Conservation (phyloP, 495 filamentous ascomycete genomes). For the Cercophora scortea region DNA sequence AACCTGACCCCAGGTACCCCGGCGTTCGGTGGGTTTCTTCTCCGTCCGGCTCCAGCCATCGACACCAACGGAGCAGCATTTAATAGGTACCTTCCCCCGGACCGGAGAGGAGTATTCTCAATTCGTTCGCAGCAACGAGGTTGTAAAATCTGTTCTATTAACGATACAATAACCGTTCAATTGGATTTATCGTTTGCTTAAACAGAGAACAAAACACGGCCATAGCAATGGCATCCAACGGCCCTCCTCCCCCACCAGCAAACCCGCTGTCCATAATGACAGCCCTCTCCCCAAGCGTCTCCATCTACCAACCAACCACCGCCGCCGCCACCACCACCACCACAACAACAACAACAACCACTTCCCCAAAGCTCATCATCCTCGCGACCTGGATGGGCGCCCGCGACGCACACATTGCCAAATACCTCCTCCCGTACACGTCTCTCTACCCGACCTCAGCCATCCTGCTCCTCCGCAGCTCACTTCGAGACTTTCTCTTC, state of each 20-base stretch:
- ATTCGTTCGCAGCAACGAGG: not conserved
- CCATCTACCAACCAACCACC: slow-evolving; percentile 24
- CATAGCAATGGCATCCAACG: slow-evolving; percentile 16
- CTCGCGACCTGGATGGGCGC: slow-evolving; percentile 40
- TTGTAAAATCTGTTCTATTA: no score
- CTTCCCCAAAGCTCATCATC: slow-evolving; percentile 29
- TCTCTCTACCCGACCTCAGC: slow-evolving; percentile 27
- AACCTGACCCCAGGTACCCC: no score
- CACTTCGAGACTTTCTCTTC: slow-evolving; percentile 21
- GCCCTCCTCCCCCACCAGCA: not conserved
- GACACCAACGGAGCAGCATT: no score
- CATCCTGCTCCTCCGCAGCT: slow-evolving; percentile 34
- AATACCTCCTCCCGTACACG: slow-evolving; percentile 35
- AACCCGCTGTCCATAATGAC: slow-evolving; percentile 28
- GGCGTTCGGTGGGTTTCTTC: no score
- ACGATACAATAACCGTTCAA: no score
- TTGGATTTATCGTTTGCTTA: no score
- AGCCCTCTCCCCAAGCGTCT: slow-evolving; percentile 26
- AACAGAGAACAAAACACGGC: not conserved
- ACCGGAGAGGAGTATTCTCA: no score
- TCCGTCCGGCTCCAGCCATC: no score
- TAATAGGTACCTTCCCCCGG: no score
- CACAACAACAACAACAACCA: not conserved
- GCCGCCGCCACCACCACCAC: not conserved
- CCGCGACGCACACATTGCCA: slow-evolving; percentile 35